These are phyloP conservation scores for Dictyophora rubrovolvata DNA, from an alignment of 768 basidiomycete species.

Conservation along the genomic window DNA sequence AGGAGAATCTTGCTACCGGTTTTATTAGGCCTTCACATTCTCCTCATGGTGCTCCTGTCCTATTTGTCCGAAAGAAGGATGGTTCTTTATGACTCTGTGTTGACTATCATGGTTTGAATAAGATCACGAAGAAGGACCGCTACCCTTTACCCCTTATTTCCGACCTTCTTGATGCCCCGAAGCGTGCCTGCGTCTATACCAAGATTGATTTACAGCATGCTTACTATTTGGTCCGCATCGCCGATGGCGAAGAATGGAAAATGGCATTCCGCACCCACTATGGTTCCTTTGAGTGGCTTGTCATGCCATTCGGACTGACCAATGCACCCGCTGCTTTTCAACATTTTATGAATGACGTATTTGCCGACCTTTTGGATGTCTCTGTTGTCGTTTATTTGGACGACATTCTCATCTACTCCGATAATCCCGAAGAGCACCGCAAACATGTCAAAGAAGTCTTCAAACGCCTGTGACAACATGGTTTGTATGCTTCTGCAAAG, in stretches of 20 bases:
- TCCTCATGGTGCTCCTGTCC: slow-evolving; percentile 17
- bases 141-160: slow-evolving; percentile 25
- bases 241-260: slow-evolving; percentile 32
- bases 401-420: slow-evolving; percentile 35
- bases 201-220: slow-evolving; percentile 29
- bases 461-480: slow-evolving; percentile 21
- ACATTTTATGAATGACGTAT: slow-evolving; percentile 22
- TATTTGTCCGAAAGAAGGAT: slow-evolving; percentile 24
- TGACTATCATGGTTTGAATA: slow-evolving; percentile 25
- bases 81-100: slow-evolving; percentile 21
- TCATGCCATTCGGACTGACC: slow-evolving; percentile 30
- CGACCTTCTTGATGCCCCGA: slow-evolving; percentile 14
- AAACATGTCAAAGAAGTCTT: slow-evolving; percentile 24
- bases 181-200: slow-evolving; percentile 9
- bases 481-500: slow-evolving; percentile 23
- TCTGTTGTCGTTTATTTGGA: slow-evolving; percentile 34
- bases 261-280: slow-evolving; percentile 30
- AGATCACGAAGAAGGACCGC: slow-evolving; percentile 24
- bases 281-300: slow-evolving; percentile 30
- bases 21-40: slow-evolving; percentile 25
- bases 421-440: not conserved
- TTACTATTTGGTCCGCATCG: slow-evolving; percentile 33
- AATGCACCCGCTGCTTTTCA: slow-evolving; percentile 35
- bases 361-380: slow-evolving; percentile 25
- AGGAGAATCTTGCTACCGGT: slow-evolving; percentile 26